These are phyloP conservation scores for Magnolia sinica DNA, from an alignment of 164 flowering plant genomes.

Conservation along the genomic window DNA sequence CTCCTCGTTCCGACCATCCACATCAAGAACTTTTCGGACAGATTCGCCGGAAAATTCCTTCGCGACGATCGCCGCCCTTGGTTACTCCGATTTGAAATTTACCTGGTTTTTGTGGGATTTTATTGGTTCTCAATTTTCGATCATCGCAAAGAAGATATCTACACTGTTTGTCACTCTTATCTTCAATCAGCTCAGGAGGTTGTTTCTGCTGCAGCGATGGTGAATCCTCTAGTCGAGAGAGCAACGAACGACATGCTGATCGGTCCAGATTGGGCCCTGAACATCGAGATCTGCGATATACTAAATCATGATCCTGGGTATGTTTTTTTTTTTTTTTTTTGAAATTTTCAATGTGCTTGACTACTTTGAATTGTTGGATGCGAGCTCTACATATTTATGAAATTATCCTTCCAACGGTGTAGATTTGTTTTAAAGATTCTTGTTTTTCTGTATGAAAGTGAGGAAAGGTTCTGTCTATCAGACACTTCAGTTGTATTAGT, in stretches of 20 bases:
- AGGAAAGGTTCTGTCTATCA: background rate
- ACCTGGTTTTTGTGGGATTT: background rate
- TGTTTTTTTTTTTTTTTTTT: too few species aligned
- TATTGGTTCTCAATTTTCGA: background rate
- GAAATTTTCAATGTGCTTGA: background rate
- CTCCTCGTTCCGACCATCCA: background rate
- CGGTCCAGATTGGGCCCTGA: conserved; percentile 99
- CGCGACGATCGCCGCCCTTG: background rate
- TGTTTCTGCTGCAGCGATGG: conserved; percentile 39
- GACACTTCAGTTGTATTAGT: background rate
- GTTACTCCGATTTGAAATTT: background rate
- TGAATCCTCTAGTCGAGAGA: conserved; percentile 80
- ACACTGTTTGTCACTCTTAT: background rate
- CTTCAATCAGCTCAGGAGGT: background rate
- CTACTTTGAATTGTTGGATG: background rate
- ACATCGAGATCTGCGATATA: conserved; percentile 94
- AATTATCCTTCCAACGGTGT: background rate
- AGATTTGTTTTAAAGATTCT: background rate
- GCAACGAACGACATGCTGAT: conserved; percentile 93
- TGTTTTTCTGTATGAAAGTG: background rate
- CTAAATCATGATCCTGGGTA: conserved; percentile 92
- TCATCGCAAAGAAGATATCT: background rate
- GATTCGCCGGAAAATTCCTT: background rate
- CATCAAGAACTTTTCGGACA: too few species aligned
- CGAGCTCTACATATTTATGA: background rate